Base-by-base conservation (phyloP, 2,329 filamentous ascomycete species). In the Monosporascus sp. region DNA sequence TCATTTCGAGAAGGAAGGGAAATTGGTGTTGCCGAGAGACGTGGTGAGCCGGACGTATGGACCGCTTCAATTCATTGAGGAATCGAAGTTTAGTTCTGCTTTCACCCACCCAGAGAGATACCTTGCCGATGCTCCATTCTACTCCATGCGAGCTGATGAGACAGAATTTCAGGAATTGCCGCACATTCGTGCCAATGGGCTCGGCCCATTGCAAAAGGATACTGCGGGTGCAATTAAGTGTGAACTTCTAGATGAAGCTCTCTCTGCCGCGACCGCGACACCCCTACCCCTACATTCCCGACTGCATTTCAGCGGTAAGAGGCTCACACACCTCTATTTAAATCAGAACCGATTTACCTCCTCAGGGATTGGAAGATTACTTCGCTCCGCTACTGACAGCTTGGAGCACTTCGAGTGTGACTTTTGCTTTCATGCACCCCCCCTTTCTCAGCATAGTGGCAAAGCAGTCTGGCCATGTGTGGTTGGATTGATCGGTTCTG, bases 371-470 rank as follows among this genome's bases (percentile, higher is more conserved):
- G 67, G 71, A 43, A 68, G 62, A 17, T 56, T 84, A 3, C 61
- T 86, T 1, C 66, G 69, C 17, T 60, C 58, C 2, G 74, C 70
- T 7, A 67, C 66, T 7, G 80, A 77, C 7, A 73, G 76, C 7
- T 61, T 86, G 0, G 74, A 84, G 58, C 69, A 77, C 46, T 69
- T 86, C 7, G 75, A 81, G 45, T 80, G 79, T 53, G 77, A 80
- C 17, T 70, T 67, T 2, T 71, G 73, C 2, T 63, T 77, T 17
- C 60, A 51, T 4, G 47, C 51, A 4, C 60, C 52, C 47, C 53
- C 45, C n/a, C 49, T 44, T 20, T 37, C 52, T 35, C 38, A 35
- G 37, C 57, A 62, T 2, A 51, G 53, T 7, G 56, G 44, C 11
- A 73, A 67, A 66, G 67, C 69, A 0, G 63, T 57, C 19, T 58